Percentiles rank a stretch among this genome's conserved stretches.
Evolutionary conservation across 2,329 filamentous ascomycete species (phyloP).

Genomic region (Cercospora sp.): DNA sequence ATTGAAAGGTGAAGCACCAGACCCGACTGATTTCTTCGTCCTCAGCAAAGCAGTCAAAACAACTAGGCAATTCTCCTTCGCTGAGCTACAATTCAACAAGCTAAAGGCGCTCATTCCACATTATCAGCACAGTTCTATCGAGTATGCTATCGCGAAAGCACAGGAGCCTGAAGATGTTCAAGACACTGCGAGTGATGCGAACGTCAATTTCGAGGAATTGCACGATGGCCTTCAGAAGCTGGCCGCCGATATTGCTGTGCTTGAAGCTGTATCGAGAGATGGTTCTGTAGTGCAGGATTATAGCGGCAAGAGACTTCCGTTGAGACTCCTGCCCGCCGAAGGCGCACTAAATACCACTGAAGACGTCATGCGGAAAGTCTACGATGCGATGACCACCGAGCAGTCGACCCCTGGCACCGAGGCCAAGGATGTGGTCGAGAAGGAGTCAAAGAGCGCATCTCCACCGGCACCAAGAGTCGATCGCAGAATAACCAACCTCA

Average conservation of each 20-base stretch:
- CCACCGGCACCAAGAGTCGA: not conserved
- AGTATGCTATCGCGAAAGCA: conserved; percentile 18
- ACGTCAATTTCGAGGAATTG: conserved; percentile 12
- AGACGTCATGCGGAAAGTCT: conserved; percentile 41
- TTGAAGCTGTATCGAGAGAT: conserved; percentile 28
- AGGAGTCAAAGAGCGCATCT: not conserved
- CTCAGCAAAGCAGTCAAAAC: conserved; percentile 32
- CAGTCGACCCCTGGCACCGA: conserved; percentile 26
- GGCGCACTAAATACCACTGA: conserved; percentile 25
- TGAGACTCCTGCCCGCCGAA: conserved; percentile 37
- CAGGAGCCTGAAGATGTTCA: not conserved
- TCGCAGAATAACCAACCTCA: conserved; percentile 33
- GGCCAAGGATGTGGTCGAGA: not conserved
- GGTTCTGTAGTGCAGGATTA: conserved; percentile 38
- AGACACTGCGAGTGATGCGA: not conserved
- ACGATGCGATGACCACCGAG: conserved; percentile 49
- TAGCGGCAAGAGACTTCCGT: conserved; percentile 38
- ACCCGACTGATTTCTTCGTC: conserved; percentile 32
- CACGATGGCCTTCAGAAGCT: conserved; percentile 23
- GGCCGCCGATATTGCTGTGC: conserved; percentile 28
- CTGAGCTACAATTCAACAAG: conserved; percentile 25
- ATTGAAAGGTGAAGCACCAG: conserved; percentile 16
- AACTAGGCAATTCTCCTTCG: conserved; percentile 25
- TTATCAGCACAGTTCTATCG: conserved; percentile 7
- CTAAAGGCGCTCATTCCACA: conserved; percentile 16